phyloP scores from a whole-genome alignment of 495 filamentous ascomycete genomes.

The Penicillium arizonense region DNA sequence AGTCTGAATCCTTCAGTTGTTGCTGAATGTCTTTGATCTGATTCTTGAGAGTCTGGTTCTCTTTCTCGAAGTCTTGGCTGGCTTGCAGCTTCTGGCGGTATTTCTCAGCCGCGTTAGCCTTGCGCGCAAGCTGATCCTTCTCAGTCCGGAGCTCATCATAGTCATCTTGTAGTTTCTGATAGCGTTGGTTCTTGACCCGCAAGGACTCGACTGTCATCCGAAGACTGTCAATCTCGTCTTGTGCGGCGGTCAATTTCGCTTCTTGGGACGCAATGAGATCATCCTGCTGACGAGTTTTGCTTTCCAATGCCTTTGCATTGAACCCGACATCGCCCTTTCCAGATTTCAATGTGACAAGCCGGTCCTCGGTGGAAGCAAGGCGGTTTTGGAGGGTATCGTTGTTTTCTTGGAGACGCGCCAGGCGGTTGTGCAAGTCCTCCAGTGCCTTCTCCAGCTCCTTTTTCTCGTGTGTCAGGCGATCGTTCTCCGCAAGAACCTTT shows the following conservation, averaged over 20 bases:
- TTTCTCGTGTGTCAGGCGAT: conserved; percentile 51
- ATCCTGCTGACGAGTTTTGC: conserved; percentile 49
- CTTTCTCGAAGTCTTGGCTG: conserved; percentile 68
- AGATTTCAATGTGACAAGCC: conserved; percentile 41
- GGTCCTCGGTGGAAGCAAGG: conserved; percentile 47
- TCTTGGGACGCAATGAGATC: conserved; percentile 60
- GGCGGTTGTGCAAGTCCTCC: conserved; percentile 53
- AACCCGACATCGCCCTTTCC: conserved; percentile 44
- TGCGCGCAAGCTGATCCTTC: conserved; percentile 71
- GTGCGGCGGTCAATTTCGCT: conserved; percentile 46
- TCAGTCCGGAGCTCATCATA: conserved; percentile 71
- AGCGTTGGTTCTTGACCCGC: conserved; percentile 42
- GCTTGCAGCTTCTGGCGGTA: conserved; percentile 73
- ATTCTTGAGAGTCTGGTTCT: conserved; percentile 63
- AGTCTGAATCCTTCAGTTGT: conserved; percentile 54
- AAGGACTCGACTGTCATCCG: conserved; percentile 41
- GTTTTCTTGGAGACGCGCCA: conserved; percentile 57
- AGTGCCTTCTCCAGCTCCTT: conserved; percentile 50
- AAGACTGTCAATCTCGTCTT: conserved; percentile 44
- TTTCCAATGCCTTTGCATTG: conserved; percentile 46
- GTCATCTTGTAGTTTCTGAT: conserved; percentile 62
- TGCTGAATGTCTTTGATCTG: conserved; percentile 56
- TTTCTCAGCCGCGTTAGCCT: conserved; percentile 73
- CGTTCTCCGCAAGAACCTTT: conserved; percentile 49
- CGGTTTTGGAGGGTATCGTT: conserved; percentile 51